Conservation (phyloP, 345 rosid genomes). For the Sisymbrium irio region DNA sequence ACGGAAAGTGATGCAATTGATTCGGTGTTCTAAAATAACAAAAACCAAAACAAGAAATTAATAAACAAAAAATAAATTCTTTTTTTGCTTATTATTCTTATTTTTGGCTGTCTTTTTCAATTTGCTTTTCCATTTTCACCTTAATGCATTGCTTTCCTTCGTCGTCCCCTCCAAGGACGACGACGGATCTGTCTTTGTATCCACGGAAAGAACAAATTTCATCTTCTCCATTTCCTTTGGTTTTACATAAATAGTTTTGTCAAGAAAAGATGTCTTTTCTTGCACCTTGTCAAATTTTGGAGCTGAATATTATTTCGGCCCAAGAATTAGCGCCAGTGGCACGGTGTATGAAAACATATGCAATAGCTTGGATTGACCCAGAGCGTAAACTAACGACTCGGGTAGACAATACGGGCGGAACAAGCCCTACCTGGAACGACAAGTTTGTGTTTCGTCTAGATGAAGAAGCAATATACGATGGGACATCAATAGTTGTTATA, state of each 20-base stretch:
- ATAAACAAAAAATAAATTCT: background rate
- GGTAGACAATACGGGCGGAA: slow-evolving; percentile 57
- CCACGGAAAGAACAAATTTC: background rate
- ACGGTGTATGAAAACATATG: slow-evolving; percentile 78
- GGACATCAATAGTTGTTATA: slow-evolving; percentile 75
- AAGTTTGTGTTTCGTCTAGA: slow-evolving; percentile 88
- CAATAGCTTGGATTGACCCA: slow-evolving; percentile 83
- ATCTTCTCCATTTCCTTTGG: background rate
- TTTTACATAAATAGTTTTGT: background rate
- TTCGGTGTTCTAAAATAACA: slow-evolving; percentile 33
- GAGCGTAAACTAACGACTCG: slow-evolving; percentile 67
- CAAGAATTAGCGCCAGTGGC: slow-evolving; percentile 61
- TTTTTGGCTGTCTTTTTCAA: slow-evolving; percentile 13
- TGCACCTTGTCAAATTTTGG: slow-evolving; percentile 64
- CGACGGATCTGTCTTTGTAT: slow-evolving; percentile 27
- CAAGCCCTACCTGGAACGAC: slow-evolving; percentile 90
- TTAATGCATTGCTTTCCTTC: slow-evolving; percentile 35
- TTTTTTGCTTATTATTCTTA: slow-evolving; percentile 21
- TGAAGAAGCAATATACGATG: slow-evolving; percentile 54
- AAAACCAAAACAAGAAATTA: slow-evolving; percentile 19
- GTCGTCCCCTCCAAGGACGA: slow-evolving; percentile 37
- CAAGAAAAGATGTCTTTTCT: slow-evolving; percentile 40
- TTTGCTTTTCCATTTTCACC: slow-evolving; percentile 23
- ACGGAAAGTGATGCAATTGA: slow-evolving; percentile 29
- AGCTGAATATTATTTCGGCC: slow-evolving; percentile 75